Evolutionary conservation across 1,284 basidiomycete genomes (phyloP).

Genomic region (Marasmius fiardii): DNA sequence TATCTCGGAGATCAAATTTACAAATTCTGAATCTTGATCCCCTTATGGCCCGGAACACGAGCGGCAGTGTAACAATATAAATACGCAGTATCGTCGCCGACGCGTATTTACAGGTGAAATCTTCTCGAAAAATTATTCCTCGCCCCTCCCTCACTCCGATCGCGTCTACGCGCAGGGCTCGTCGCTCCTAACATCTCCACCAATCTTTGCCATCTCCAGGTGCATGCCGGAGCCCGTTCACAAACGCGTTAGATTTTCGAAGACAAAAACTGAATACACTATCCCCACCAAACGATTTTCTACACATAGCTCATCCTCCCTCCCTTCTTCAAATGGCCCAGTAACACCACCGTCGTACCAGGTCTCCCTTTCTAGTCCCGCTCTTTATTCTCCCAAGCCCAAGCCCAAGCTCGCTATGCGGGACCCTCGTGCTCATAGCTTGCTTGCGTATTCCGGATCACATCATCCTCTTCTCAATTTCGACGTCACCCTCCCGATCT

Average conservation of each 20-base stretch:
- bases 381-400: constrained; percentile 11
- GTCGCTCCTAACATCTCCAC: too few species aligned
- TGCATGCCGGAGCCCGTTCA: neutral
- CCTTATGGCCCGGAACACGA: too few species aligned
- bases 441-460: constrained; percentile 27
- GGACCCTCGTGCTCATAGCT: constrained; percentile 21
- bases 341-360: constrained; percentile 23
- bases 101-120: too few species aligned
- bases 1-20: too few species aligned
- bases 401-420: neutral
- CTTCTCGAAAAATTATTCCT: too few species aligned
- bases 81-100: too few species aligned
- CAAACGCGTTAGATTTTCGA: neutral
- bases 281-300: neutral
- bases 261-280: neutral
- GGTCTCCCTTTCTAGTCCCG: constrained; percentile 21
- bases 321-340: constrained; percentile 21
- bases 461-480: constrained; percentile 25
- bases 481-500: constrained; percentile 24
- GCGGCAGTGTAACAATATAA: too few species aligned
- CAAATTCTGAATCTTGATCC: too few species aligned
- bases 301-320: constrained; percentile 6
- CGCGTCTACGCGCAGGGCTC: too few species aligned
- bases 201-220: neutral
- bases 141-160: too few species aligned